Evolutionary conservation across 2,329 filamentous ascomycete genomes (phyloP).

Genomic region (Pseudopyrenochaeta lycopersici): DNA sequence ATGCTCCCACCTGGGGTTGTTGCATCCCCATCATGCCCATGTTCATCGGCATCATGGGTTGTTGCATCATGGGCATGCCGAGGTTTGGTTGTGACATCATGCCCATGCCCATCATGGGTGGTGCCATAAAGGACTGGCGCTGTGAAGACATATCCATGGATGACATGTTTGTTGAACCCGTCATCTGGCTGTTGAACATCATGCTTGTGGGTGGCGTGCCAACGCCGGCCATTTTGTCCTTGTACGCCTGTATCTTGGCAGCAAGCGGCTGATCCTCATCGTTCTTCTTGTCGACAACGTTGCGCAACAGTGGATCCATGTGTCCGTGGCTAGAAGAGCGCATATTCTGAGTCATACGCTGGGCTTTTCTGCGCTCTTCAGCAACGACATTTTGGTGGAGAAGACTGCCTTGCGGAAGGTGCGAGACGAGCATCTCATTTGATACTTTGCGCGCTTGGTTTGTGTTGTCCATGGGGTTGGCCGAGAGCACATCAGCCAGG

Average conservation of each 20-base stretch:
- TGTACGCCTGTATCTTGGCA: slow-evolving; percentile 50
- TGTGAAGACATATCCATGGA: neutral
- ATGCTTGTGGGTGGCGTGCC: slow-evolving; percentile 8
- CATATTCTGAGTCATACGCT: slow-evolving; percentile 45
- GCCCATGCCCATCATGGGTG: slow-evolving; percentile 31
- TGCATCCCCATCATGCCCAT: slow-evolving; percentile 10
- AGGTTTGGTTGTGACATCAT: slow-evolving; percentile 25
- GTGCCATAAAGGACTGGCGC: slow-evolving; percentile 8
- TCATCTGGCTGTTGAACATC: slow-evolving; percentile 23
- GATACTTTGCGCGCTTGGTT: slow-evolving; percentile 47
- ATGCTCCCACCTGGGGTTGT: too few relatives aligned
- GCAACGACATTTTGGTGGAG: slow-evolving; percentile 50
- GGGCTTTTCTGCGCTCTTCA: slow-evolving; percentile 47
- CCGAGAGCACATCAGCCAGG: slow-evolving; percentile 69
- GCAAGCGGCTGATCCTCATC: slow-evolving; percentile 41
- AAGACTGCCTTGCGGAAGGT: slow-evolving; percentile 51
- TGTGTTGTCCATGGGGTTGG: slow-evolving; percentile 57
- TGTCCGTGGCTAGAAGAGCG: slow-evolving; percentile 41
- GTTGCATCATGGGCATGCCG: slow-evolving; percentile 21
- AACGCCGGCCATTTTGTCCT: slow-evolving; percentile 38
- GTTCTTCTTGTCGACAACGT: slow-evolving; percentile 23
- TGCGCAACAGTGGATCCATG: slow-evolving; percentile 39
- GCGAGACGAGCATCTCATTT: slow-evolving; percentile 43
- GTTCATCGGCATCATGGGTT: slow-evolving; percentile 15
- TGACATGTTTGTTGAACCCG: slow-evolving; percentile 4